Evolutionary conservation across 73 alveolate genomes (phyloP).

Genomic region (Uronychia setigera): DNA sequence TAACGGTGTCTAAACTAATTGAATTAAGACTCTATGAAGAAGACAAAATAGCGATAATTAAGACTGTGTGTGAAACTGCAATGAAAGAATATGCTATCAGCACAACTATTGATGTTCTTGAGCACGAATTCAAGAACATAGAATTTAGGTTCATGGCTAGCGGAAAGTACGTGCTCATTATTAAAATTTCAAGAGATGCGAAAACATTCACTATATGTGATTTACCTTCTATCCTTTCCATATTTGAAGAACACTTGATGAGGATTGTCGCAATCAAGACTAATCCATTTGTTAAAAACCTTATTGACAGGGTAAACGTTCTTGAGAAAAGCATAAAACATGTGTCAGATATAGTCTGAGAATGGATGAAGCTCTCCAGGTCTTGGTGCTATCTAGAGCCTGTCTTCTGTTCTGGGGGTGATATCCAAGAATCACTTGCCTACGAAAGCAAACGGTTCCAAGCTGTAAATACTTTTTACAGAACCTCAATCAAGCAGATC

Average conservation of each 20-base stretch:
- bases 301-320: conserved; percentile 23
- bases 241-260: conserved; percentile 37
- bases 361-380: conserved; percentile 89
- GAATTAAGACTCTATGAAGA: conserved; percentile 34
- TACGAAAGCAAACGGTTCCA: conserved; percentile 81
- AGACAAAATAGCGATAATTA: conserved; percentile 21
- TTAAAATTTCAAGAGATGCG: conserved; percentile 11
- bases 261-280: conserved; percentile 31
- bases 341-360: conserved; percentile 81
- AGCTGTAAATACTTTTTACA: conserved; percentile 87
- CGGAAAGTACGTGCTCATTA: conserved; percentile 2
- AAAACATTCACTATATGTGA: conserved; percentile 14
- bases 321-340: conserved; percentile 28
- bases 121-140: conserved; percentile 34
- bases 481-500: conserved; percentile 75
- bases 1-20: conserved; percentile 2
- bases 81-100: conserved; percentile 45
- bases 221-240: conserved; percentile 10
- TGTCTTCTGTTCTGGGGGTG: conserved; percentile 85
- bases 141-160: conserved; percentile 20
- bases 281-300: conserved; percentile 38
- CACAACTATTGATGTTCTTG: conserved; percentile 41
- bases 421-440: conserved; percentile 78
- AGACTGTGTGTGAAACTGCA: conserved; percentile 49
- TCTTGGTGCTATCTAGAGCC: conserved; percentile 89